A percentile compares a stretch with the other conserved stretches of the same genome.
These are phyloP conservation scores for Pythium guiyangense DNA, from an alignment of 352 stramenopile species.

Conservation along the genomic window DNA sequence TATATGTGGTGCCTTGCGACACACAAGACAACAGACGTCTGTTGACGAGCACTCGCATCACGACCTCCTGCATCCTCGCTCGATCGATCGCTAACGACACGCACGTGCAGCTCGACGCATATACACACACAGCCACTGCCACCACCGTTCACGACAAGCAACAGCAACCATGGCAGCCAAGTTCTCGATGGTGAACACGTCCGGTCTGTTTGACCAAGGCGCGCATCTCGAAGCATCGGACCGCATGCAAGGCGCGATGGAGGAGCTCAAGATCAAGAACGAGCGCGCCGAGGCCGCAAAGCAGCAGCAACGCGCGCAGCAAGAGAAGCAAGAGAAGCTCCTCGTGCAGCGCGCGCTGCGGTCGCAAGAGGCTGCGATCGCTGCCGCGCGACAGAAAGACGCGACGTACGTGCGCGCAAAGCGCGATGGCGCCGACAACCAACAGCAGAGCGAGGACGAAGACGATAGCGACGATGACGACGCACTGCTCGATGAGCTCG, in stretches of 20 bases:
- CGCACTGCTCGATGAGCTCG: slow-evolving; percentile 55
- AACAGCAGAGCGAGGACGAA: slow-evolving; percentile 11
- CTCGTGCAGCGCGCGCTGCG: slow-evolving; percentile 19
- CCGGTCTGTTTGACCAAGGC: slow-evolving; percentile 62
- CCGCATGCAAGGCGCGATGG: slow-evolving; percentile 67
- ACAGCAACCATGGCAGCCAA: slow-evolving; percentile 56
- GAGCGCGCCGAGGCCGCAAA: slow-evolving; percentile 17
- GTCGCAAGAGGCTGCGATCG: slow-evolving; percentile 23
- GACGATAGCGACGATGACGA: slow-evolving; percentile 50
- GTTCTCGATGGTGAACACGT: slow-evolving; percentile 77
- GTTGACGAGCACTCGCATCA: too few relatives aligned
- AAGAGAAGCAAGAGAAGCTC: slow-evolving; percentile 23
- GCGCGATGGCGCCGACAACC: slow-evolving; percentile 1
- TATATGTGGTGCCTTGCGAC: too few relatives aligned
- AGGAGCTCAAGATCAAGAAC: slow-evolving; percentile 66
- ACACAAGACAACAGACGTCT: too few relatives aligned
- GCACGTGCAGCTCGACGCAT: too few relatives aligned
- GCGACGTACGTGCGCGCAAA: slow-evolving; percentile 19
- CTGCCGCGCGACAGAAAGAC: slow-evolving; percentile 21
- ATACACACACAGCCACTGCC: not conserved
- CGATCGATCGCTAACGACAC: too few relatives aligned
- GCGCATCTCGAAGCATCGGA: slow-evolving; percentile 68
- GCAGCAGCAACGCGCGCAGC: slow-evolving; percentile 19
- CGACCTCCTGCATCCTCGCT: too few relatives aligned
- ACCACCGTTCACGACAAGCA: not conserved